Evolutionary conservation across 2,329 filamentous ascomycete genomes (phyloP).

Genomic region (Aspergillus sergii): DNA sequence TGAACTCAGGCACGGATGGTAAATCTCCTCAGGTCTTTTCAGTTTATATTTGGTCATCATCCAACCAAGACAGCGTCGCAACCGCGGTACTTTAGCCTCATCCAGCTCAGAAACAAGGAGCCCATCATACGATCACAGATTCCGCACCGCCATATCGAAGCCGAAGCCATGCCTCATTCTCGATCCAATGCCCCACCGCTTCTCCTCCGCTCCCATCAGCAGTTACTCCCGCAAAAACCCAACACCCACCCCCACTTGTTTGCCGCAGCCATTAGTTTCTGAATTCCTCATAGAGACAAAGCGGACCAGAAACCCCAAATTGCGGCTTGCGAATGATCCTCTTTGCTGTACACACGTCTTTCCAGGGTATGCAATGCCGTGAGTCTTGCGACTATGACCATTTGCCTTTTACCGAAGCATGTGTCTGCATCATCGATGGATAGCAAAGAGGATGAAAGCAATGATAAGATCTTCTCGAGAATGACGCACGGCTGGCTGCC

Average conservation of each 20-base stretch:
- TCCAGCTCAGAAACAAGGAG: conserved; percentile 12
- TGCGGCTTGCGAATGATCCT: conserved; percentile 27
- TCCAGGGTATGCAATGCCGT: conserved; percentile 29
- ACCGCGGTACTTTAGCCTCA: conserved; percentile 32
- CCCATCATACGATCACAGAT: conserved; percentile 9
- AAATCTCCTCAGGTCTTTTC: conserved; percentile 51
- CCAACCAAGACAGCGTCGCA: conserved; percentile 29
- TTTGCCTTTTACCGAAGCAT: conserved; percentile 28
- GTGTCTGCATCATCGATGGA: conserved; percentile 25
- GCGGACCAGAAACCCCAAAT: conserved; percentile 44
- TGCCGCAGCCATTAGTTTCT: conserved; percentile 49
- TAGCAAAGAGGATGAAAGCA: background rate
- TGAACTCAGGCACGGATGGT: background rate
- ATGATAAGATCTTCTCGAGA: conserved; percentile 6
- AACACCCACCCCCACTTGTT: conserved; percentile 27
- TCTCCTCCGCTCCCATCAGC: conserved; percentile 11
- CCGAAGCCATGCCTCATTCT: conserved; percentile 6
- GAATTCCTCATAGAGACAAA: conserved; percentile 44
- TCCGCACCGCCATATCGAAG: conserved; percentile 18
- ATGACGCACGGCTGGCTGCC: background rate
- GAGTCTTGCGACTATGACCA: conserved; percentile 26
- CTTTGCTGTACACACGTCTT: conserved; percentile 30
- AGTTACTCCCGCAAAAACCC: conserved; percentile 6
- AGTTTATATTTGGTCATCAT: conserved; percentile 46
- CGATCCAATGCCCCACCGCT: conserved; percentile 9